phyloP scores from a whole-genome alignment of 2,329 filamentous ascomycete genomes.

The Ascochyta lentis region DNA sequence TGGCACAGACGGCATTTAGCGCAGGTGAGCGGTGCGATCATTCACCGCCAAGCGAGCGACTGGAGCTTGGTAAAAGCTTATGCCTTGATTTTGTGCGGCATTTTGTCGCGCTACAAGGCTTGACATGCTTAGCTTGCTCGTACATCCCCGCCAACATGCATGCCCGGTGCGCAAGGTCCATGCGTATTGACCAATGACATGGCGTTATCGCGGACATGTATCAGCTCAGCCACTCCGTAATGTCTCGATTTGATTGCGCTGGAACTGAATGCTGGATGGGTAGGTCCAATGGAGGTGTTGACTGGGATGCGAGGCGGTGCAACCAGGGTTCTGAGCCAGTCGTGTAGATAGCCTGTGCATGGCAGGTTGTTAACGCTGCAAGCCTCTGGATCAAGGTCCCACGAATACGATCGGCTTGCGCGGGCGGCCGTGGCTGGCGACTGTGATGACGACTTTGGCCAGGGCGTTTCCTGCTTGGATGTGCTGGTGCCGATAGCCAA shows the following conservation, averaged over 20 bases:
- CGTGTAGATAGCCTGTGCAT: background rate
- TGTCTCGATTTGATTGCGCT: constrained; percentile 9
- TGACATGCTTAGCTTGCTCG: constrained; percentile 26
- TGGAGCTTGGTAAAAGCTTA: constrained; percentile 39
- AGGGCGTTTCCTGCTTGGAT: background rate
- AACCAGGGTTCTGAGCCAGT: constrained; percentile 21
- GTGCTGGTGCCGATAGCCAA: background rate
- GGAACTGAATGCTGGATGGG: constrained; percentile 1
- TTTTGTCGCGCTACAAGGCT: constrained; percentile 38
- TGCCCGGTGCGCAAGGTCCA: background rate
- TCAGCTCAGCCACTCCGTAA: constrained; percentile 22
- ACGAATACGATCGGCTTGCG: constrained; percentile 1
- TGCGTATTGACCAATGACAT: background rate
- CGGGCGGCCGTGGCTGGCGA: constrained; percentile 13
- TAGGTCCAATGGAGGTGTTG: background rate
- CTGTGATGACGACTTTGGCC: background rate
- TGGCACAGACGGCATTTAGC: constrained; percentile 14
- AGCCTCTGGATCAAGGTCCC: constrained; percentile 10
- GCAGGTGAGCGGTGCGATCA: background rate
- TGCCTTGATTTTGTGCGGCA: constrained; percentile 29
- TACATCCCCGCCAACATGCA: constrained; percentile 17
- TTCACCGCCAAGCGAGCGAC: constrained; percentile 34
- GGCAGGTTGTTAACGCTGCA: constrained; percentile 9
- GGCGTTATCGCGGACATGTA: background rate
- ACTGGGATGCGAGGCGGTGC: constrained; percentile 25